A percentile compares a stretch with the other conserved stretches of the same genome.
Evolutionary conservation across 805 yeast genomes (phyloP).

Genomic region (Suhomyces prunicola): DNA sequence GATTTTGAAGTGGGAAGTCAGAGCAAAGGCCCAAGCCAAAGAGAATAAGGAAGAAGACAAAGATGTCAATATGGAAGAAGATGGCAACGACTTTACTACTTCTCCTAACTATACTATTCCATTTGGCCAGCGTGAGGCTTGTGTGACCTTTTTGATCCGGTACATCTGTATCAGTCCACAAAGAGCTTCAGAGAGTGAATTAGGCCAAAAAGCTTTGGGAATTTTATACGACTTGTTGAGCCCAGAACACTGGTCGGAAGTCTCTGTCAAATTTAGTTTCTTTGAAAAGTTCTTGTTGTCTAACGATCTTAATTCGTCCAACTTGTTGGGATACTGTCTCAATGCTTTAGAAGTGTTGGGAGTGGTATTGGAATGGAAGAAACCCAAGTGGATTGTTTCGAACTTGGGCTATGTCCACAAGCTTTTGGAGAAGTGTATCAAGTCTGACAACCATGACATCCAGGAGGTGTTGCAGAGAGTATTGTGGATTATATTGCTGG

Average conservation of each 20-base stretch:
- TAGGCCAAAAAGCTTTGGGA: constrained; percentile 79
- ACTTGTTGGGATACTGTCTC: constrained; percentile 72
- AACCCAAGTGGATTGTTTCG: constrained; percentile 72
- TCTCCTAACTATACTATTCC: constrained; percentile 60
- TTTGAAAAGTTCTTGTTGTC: constrained; percentile 85
- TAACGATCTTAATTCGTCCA: constrained; percentile 67
- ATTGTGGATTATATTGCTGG: constrained; percentile 61
- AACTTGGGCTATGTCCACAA: constrained; percentile 68
- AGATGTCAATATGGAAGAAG: constrained; percentile 16
- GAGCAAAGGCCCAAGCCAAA: constrained; percentile 25
- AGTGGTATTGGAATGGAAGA: constrained; percentile 76
- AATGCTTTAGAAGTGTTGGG: constrained; percentile 89
- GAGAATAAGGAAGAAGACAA: constrained; percentile 14
- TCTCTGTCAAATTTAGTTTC: constrained; percentile 77
- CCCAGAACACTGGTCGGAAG: constrained; percentile 81
- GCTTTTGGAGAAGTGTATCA: constrained; percentile 74
- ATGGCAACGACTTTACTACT: constrained; percentile 39
- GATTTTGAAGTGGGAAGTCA: constrained; percentile 80
- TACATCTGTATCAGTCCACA: constrained; percentile 85
- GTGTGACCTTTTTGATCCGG: constrained; percentile 82
- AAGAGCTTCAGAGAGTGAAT: constrained; percentile 76
- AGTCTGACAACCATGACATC: constrained; percentile 79
- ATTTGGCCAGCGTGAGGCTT: constrained; percentile 79
- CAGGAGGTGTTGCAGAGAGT: constrained; percentile 83
- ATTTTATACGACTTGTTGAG: constrained; percentile 71